Conservation (phyloP, 2,329 filamentous ascomycete genomes). For the Calcarisporium arbuscula region DNA sequence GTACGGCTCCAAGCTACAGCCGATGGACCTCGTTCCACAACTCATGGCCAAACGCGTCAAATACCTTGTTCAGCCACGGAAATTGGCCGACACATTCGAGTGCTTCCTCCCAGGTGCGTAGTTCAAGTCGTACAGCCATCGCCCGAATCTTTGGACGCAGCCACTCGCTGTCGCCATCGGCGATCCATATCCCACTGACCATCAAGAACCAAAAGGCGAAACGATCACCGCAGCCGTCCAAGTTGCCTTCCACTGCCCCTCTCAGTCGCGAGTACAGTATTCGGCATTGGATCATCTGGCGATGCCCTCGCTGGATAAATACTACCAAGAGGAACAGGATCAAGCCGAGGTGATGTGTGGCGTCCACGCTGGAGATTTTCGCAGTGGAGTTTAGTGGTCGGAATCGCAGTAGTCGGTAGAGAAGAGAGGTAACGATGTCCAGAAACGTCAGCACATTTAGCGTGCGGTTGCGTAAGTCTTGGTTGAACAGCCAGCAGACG, state of each 20-base stretch:
- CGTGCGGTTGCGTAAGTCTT: no score
- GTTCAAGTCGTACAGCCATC: background rate
- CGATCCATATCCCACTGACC: conserved; percentile 9
- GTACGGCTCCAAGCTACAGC: no score
- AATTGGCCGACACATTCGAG: conserved; percentile 3
- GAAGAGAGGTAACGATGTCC: conserved; percentile 9
- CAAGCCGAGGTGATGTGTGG: conserved; percentile 8
- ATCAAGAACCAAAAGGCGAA: conserved; percentile 9
- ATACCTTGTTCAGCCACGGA: conserved; percentile 9
- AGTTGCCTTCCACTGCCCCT: background rate
- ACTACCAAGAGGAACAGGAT: conserved; percentile 6
- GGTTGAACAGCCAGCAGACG: no score
- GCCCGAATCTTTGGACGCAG: background rate
- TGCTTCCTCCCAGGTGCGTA: conserved; percentile 9
- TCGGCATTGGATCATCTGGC: conserved; percentile 5
- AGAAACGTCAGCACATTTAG: no score
- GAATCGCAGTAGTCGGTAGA: conserved; percentile 6
- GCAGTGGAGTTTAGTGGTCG: conserved; percentile 1
- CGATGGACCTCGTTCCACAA: conserved; percentile 2
- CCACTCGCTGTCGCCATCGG: conserved; percentile 3
- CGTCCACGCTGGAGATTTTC: conserved; percentile 1
- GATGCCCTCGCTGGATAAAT: conserved; percentile 7
- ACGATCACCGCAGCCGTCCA: conserved; percentile 1
- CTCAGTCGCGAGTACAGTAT: conserved; percentile 1
- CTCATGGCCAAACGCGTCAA: conserved; percentile 6